phyloP scores from a whole-genome alignment of 495 filamentous ascomycete species.

The Hypoxylon cercidicola region DNA sequence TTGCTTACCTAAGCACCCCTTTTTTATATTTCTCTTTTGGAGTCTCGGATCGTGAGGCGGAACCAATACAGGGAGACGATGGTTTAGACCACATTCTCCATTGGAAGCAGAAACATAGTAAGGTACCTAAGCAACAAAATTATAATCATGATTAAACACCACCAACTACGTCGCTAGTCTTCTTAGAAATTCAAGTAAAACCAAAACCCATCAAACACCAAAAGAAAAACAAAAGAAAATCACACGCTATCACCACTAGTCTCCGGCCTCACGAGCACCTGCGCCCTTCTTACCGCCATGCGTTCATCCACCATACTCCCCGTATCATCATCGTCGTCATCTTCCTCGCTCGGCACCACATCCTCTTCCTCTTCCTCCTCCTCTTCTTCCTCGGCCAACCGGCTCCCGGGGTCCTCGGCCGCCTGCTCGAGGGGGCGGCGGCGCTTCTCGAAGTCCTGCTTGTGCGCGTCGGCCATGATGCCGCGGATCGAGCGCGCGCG shows the following conservation, averaged over 20 bases:
- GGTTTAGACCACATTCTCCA: no score
- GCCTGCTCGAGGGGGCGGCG: slow-evolving; percentile 54
- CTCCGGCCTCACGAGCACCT: slow-evolving; percentile 27
- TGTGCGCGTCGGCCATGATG: slow-evolving; percentile 78
- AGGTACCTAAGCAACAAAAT: no score
- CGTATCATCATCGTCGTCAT: slow-evolving; percentile 51
- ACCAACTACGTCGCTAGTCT: no score
- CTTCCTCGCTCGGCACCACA: slow-evolving; percentile 46
- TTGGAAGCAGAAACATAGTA: no score
- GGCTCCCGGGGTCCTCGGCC: slow-evolving; percentile 3
- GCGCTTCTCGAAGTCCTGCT: slow-evolving; percentile 87
- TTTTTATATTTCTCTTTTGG: background rate
- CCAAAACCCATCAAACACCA: no score
- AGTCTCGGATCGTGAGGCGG: no score
- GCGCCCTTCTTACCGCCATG: slow-evolving; percentile 33
- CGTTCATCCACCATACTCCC: slow-evolving; percentile 45
- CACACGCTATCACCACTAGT: slow-evolving; percentile 13
- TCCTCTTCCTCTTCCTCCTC: slow-evolving; percentile 38
- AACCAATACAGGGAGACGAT: no score
- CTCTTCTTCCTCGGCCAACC: slow-evolving; percentile 24
- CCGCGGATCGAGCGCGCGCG: slow-evolving; percentile 63
- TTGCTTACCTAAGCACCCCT: background rate
- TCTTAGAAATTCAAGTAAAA: no score
- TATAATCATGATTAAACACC: no score
- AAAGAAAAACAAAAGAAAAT: background rate